Conservation (phyloP, 192 early-diverging fungal genomes). For the Coemansia asiatica region DNA sequence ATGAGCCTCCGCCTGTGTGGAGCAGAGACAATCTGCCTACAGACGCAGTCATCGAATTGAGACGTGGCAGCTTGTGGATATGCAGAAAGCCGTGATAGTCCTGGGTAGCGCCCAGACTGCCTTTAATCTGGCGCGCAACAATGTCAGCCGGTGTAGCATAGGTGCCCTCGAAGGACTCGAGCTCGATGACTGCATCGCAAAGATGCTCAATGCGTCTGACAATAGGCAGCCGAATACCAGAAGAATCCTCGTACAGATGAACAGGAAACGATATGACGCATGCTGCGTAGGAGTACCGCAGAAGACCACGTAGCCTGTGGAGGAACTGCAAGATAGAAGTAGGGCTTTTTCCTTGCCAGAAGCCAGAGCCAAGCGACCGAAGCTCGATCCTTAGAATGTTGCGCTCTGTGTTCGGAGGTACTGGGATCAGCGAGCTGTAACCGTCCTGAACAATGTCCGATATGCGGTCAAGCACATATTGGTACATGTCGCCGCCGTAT, state of each 20-base stretch:
- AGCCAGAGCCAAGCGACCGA: slow-evolving; percentile 76
- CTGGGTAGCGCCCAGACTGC: slow-evolving; percentile 55
- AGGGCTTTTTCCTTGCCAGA: slow-evolving; percentile 67
- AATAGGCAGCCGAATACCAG: slow-evolving; percentile 45
- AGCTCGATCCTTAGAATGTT: slow-evolving; percentile 79
- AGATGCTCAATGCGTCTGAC: slow-evolving; percentile 75
- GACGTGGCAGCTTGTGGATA: slow-evolving; percentile 75
- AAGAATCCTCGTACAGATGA: slow-evolving; percentile 64
- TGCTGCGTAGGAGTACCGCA: slow-evolving; percentile 73
- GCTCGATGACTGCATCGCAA: slow-evolving; percentile 81
- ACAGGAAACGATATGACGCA: slow-evolving; percentile 82
- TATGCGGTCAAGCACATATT: slow-evolving; percentile 54
- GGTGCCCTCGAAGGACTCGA: slow-evolving; percentile 91
- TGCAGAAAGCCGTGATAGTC: slow-evolving; percentile 90
- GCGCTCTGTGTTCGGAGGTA: slow-evolving; percentile 46
- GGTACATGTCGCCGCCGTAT: slow-evolving; percentile 36
- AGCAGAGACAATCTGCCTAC: slow-evolving; percentile 70
- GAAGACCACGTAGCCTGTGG: slow-evolving; percentile 69
- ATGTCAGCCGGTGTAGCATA: slow-evolving; percentile 29
- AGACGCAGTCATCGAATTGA: slow-evolving; percentile 73
- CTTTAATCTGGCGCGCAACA: slow-evolving; percentile 58
- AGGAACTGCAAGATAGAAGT: slow-evolving; percentile 66
- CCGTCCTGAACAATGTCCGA: slow-evolving; percentile 62
- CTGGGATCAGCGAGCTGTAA: slow-evolving; percentile 59
- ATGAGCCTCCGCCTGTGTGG: slow-evolving; percentile 53